Base-by-base conservation (phyloP, 2,329 filamentous ascomycete genomes). In the Colletotrichum euphorbiae region DNA sequence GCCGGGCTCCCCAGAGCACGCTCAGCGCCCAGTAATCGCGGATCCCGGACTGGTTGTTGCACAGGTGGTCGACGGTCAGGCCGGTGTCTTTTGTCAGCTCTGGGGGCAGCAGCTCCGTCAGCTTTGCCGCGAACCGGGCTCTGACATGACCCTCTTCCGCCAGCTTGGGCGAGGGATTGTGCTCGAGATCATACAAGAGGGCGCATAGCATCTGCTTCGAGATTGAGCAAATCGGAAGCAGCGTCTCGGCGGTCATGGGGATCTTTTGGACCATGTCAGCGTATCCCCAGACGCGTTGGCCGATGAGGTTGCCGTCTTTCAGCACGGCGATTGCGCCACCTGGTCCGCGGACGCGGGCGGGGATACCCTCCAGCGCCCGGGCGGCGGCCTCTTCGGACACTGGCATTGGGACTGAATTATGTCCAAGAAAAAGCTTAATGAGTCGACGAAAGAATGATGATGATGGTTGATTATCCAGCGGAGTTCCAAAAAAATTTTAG, bases 1-100 rank as follows among this genome's bases (percentile, higher is more conserved):
- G 80, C 45, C 74, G 74, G 6, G 79, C 76, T 7, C 81, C 81
- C 79, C 79, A 81, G 7, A 83, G 76, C 9, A 78, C 76, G 3
- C 79, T 80, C 71, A 81, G 73, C 3, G 79, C 80, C 81, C 81
- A 83, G 68, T 83, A 83, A 70, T 83, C 81, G 5, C 81, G 79
- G 13, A 83, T 73, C 0, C 81, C 81, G 1, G 80, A 82, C 66
- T 80, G 79, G 72, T 79, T 83, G 67, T 80, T 75, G 61, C 72
- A 77, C 7, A 83, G 72, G 62, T 80, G 73, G 5, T 76, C 71
- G 15, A 83, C 65, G 4, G 73, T 80, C 58, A 82, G 69, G 9
- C 75, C 76, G 1, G 62, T 75, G 17, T 73, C 63, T 13, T 72
- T 55, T n/a, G 50, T 38, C 8, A 70, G 28, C 24, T 75, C 72